Percentiles rank a stretch among this genome's conserved stretches.
Evolutionary conservation across 345 rosid genomes (phyloP).

Genomic region (Gossypium ekmanianum): DNA sequence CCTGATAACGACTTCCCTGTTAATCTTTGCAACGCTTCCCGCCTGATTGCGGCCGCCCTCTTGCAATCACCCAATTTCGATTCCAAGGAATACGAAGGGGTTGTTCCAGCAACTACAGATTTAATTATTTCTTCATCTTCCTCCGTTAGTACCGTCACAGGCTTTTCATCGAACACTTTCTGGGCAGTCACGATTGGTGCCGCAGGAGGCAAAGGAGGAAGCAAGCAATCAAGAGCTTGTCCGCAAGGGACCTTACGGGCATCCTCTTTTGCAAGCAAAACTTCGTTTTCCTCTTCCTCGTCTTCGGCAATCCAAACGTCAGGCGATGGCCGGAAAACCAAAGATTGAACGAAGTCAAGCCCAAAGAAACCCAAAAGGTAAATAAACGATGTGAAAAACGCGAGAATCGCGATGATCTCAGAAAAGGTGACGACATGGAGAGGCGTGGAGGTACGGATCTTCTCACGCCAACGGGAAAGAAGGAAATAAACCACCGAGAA

Average conservation of each 20-base stretch:
- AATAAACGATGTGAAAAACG: constrained; percentile 49
- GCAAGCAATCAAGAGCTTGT: constrained; percentile 44
- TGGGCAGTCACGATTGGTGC: not conserved
- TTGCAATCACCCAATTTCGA: constrained; percentile 60
- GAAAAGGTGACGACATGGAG: constrained; percentile 50
- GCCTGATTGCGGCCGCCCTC: constrained; percentile 54
- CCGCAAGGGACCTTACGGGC: constrained; percentile 41
- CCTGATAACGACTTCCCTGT: constrained; percentile 55
- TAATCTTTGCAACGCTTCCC: constrained; percentile 53
- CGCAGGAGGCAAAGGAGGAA: constrained; percentile 4
- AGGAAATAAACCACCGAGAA: constrained; percentile 62
- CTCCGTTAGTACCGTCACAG: constrained; percentile 19
- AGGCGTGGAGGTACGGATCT: constrained; percentile 67
- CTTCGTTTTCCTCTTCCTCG: constrained; percentile 32
- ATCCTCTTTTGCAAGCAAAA: constrained; percentile 34
- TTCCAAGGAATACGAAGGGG: constrained; percentile 58
- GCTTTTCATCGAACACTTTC: constrained; percentile 19
- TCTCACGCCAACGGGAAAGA: constrained; percentile 68
- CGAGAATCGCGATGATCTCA: constrained; percentile 54
- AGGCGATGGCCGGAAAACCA: constrained; percentile 41
- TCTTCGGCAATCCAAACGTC: constrained; percentile 53
- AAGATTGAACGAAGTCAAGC: constrained; percentile 58
- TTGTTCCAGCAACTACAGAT: constrained; percentile 43
- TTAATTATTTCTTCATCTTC: constrained; percentile 55
- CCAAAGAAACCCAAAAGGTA: constrained; percentile 67